Conservation (phyloP, 768 basidiomycete genomes). For the Russula vinacea region DNA sequence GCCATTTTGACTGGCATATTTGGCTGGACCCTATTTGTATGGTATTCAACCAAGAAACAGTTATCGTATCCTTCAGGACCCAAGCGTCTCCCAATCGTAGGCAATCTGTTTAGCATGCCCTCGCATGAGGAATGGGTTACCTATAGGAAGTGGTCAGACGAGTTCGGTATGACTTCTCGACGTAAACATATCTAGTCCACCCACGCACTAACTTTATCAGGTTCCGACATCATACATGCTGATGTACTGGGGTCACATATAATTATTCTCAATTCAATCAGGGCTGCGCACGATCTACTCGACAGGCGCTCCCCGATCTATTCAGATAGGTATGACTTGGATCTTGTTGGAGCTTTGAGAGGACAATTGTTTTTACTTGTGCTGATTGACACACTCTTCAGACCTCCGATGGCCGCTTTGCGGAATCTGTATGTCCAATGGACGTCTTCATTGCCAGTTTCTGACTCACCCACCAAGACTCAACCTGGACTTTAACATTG, state of each 20-base stretch:
- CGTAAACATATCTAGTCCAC: background rate
- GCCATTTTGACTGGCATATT: background rate
- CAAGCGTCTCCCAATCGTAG: conserved; percentile 28
- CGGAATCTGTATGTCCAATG: conserved; percentile 3
- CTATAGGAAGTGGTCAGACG: conserved; percentile 21
- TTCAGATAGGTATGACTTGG: conserved; percentile 17
- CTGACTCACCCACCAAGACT: background rate
- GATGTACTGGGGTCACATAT: conserved; percentile 29
- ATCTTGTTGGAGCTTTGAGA: background rate
- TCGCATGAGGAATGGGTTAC: conserved; percentile 26
- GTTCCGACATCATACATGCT: conserved; percentile 30
- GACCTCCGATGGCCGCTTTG: conserved; percentile 9
- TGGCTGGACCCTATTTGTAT: background rate
- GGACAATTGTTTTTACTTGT: background rate
- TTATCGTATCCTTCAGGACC: conserved; percentile 22
- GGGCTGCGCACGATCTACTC: conserved; percentile 33
- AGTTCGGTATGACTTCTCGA: conserved; percentile 26
- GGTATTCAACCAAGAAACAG: conserved; percentile 5
- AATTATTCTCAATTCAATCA: conserved; percentile 31
- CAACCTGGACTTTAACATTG: background rate
- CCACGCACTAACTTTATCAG: background rate
- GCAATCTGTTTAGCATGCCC: conserved; percentile 30
- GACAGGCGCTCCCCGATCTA: conserved; percentile 32
- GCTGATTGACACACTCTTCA: background rate
- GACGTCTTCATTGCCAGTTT: background rate